Conservation (phyloP, 495 filamentous ascomycete genomes). For the Penicillium pulvis region DNA sequence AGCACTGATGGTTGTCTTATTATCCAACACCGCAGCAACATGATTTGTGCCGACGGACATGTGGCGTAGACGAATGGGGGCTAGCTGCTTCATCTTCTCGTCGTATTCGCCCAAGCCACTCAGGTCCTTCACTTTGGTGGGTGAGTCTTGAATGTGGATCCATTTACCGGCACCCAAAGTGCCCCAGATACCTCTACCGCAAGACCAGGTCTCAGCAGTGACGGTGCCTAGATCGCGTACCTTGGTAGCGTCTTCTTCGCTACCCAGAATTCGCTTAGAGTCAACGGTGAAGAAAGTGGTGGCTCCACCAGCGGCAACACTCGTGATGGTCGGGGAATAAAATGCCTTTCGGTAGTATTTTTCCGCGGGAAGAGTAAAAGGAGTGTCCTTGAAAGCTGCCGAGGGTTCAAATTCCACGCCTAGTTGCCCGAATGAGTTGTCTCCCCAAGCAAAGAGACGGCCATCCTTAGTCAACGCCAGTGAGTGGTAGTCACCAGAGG, state of each 20-base stretch:
- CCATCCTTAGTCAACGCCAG: constrained; percentile 73
- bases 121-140: constrained; percentile 80
- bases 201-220: constrained; percentile 80
- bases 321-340: constrained; percentile 62
- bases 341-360: constrained; percentile 68
- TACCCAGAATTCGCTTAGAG: constrained; percentile 57
- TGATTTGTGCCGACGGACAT: constrained; percentile 79
- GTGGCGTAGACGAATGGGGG: constrained; percentile 75
- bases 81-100: constrained; percentile 62
- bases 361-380: constrained; percentile 65
- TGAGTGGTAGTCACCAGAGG: constrained; percentile 86
- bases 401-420: constrained; percentile 69
- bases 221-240: constrained; percentile 51
- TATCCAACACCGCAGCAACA: constrained; percentile 76
- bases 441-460: constrained; percentile 83
- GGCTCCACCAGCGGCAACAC: constrained; percentile 78
- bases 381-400: constrained; percentile 63
- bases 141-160: constrained; percentile 80
- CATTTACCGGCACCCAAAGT: constrained; percentile 83
- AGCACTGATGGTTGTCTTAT: constrained; percentile 62
- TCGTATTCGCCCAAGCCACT: constrained; percentile 85
- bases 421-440: constrained; percentile 85
- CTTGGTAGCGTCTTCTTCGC: constrained; percentile 41
- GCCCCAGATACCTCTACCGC: constrained; percentile 82
- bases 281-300: constrained; percentile 89